phyloP scores from a whole-genome alignment of 2,329 filamentous ascomycete genomes.

The Plectosphaerella cucumerina region DNA sequence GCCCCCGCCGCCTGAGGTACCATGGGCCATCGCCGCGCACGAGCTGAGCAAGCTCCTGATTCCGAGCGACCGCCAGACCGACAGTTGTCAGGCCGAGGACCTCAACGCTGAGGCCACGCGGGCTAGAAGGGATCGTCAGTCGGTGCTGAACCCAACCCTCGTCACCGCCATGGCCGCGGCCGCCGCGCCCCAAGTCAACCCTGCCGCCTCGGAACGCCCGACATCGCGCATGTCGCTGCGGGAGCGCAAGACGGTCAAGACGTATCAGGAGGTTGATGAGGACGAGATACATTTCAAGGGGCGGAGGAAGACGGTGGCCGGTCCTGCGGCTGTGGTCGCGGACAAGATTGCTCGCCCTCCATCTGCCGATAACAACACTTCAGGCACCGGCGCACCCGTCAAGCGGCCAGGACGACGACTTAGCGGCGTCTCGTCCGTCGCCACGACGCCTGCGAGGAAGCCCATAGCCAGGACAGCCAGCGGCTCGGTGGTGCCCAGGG shows the following conservation, averaged over 20 bases:
- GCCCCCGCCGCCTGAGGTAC: constrained; percentile 74
- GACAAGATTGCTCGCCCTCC: constrained; percentile 20
- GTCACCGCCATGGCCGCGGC: constrained; percentile 11
- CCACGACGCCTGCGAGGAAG: constrained; percentile 10
- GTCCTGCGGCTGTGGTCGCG: constrained; percentile 39
- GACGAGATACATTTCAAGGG: constrained; percentile 33
- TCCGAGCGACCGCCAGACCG: constrained; percentile 68
- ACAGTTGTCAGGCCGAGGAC: constrained; percentile 74
- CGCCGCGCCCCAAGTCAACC: constrained; percentile 18
- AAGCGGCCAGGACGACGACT: constrained; percentile 41
- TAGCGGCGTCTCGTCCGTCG: constrained; percentile 40
- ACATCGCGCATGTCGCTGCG: constrained; percentile 68
- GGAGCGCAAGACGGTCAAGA: constrained; percentile 59
- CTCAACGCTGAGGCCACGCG: constrained; percentile 66
- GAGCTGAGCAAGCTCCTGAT: constrained; percentile 81
- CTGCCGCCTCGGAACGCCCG: constrained; percentile 32
- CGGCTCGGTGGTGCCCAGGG: neutral
- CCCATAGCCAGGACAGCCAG: neutral
- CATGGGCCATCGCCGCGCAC: constrained; percentile 80
- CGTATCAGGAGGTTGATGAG: constrained; percentile 45
- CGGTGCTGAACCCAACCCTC: constrained; percentile 33
- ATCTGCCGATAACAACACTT: no score
- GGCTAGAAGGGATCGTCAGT: constrained; percentile 61
- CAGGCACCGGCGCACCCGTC: constrained; percentile 15
- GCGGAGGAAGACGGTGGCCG: constrained; percentile 60